These are phyloP conservation scores for Penicillium fimorum DNA, from an alignment of 495 filamentous ascomycete genomes.

Conservation along the genomic window DNA sequence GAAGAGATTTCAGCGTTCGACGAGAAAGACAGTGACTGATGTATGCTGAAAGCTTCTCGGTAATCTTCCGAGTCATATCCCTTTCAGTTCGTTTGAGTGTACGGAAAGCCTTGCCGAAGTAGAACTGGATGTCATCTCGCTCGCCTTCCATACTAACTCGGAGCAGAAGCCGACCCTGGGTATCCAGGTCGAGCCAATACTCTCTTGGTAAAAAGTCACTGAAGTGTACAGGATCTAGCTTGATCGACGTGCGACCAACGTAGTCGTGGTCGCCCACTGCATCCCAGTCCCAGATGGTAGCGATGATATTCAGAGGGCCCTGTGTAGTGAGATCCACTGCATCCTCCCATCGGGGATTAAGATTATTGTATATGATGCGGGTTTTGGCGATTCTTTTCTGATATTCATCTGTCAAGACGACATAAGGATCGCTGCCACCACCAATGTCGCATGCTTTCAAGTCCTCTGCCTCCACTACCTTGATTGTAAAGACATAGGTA, in stretches of 20 bases:
- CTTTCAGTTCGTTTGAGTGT: constrained; percentile 91
- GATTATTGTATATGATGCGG: constrained; percentile 81
- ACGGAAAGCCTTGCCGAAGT: constrained; percentile 95
- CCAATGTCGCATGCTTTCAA: constrained; percentile 95
- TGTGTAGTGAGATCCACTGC: constrained; percentile 92
- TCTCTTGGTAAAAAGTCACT: constrained; percentile 92
- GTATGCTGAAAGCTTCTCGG: constrained; percentile 96
- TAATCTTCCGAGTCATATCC: constrained; percentile 97
- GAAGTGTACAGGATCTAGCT: constrained; percentile 93
- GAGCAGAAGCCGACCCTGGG: constrained; percentile 84
- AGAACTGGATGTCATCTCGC: constrained; percentile 96
- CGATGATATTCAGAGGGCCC: constrained; percentile 89
- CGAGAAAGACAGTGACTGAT: constrained; percentile 88
- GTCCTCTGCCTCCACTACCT: constrained; percentile 98
- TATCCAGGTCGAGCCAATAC: constrained; percentile 97
- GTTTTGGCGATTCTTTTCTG: constrained; percentile 97
- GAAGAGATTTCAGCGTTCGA: constrained; percentile 69
- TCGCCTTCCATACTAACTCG: constrained; percentile 98
- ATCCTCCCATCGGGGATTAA: constrained; percentile 98
- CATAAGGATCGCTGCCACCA: constrained; percentile 93
- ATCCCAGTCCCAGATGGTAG: constrained; percentile 99
- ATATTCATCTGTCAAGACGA: constrained; percentile 95
- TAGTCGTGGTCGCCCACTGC: constrained; percentile 97
- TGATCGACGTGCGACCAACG: constrained; percentile 89
- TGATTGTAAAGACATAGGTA: constrained; percentile 97